These are phyloP conservation scores for Pezicula rhizophila DNA, from an alignment of 2,329 filamentous ascomycete species.

Conservation along the genomic window DNA sequence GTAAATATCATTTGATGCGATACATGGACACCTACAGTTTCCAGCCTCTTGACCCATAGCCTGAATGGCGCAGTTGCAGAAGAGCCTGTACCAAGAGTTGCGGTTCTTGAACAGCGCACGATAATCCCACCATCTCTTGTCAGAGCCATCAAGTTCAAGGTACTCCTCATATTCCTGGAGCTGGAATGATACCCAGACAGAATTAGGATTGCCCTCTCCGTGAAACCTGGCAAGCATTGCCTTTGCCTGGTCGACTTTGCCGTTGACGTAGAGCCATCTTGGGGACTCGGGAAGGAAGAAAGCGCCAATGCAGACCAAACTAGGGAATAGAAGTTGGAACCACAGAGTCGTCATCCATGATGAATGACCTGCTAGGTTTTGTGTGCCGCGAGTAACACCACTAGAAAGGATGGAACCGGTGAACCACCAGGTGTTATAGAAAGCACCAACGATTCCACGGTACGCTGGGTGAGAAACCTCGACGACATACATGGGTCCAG, in stretches of 20 bases:
- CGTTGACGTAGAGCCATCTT: slow-evolving; percentile 53
- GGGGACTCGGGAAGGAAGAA: slow-evolving; percentile 57
- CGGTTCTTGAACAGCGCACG: slow-evolving; percentile 44
- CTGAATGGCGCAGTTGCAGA: slow-evolving; percentile 44
- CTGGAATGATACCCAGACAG: slow-evolving; percentile 41
- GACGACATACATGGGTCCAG: slow-evolving; percentile 41
- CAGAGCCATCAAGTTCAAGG: slow-evolving; percentile 36
- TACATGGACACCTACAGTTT: slow-evolving; percentile 16
- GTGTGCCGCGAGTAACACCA: slow-evolving; percentile 46
- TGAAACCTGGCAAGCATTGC: slow-evolving; percentile 49
- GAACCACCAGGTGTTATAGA: slow-evolving; percentile 25
- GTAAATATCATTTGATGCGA: background rate
- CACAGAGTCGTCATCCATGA: slow-evolving; percentile 50
- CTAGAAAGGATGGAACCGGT: slow-evolving; percentile 47
- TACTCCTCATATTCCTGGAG: slow-evolving; percentile 39
- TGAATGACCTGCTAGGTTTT: slow-evolving; percentile 30
- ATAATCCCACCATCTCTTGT: slow-evolving; percentile 50
- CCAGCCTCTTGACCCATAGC: slow-evolving; percentile 47
- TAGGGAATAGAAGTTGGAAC: slow-evolving; percentile 38
- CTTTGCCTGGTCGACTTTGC: slow-evolving; percentile 45
- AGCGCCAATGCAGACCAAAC: slow-evolving; percentile 39
- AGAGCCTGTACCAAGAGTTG: slow-evolving; percentile 41
- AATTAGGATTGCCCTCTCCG: slow-evolving; percentile 42
- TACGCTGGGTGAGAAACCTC: slow-evolving; percentile 42
- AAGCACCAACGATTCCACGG: slow-evolving; percentile 34